Evolutionary conservation across 495 filamentous ascomycete genomes (phyloP).

Genomic region (Neurospora sp.): DNA sequence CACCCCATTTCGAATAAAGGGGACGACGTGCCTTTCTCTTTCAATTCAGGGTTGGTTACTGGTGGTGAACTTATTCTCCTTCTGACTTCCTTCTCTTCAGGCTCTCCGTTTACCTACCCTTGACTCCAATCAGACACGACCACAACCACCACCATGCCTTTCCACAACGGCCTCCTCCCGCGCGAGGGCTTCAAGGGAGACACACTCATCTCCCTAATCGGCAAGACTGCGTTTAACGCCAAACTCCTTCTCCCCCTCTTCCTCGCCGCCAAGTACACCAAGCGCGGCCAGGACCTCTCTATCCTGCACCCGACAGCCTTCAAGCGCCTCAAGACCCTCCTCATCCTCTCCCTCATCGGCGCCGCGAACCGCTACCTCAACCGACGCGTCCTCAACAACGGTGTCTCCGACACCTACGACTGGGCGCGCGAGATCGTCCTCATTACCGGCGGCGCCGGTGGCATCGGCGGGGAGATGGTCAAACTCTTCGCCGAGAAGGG

Average conservation of each 20-base stretch:
- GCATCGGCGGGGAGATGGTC: slow-evolving; percentile 56
- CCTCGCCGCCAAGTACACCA: slow-evolving; percentile 48
- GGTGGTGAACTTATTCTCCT: neutral
- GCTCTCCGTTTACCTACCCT: neutral
- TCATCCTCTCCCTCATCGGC: slow-evolving; percentile 39
- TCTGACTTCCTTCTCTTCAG: neutral
- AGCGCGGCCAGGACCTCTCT: slow-evolving; percentile 41
- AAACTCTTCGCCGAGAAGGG: slow-evolving; percentile 46
- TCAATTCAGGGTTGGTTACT: neutral
- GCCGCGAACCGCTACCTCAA: slow-evolving; percentile 42
- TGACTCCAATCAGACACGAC: neutral
- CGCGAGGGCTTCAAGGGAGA: slow-evolving; percentile 54
- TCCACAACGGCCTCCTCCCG: slow-evolving; percentile 38
- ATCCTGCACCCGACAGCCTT: slow-evolving; percentile 40
- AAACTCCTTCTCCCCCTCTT: slow-evolving; percentile 49
- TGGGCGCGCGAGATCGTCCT: slow-evolving; percentile 62
- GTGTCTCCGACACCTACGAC: slow-evolving; percentile 49
- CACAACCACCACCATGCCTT: slow-evolving; percentile 27
- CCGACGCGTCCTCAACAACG: slow-evolving; percentile 49
- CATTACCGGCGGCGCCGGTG: slow-evolving; percentile 60
- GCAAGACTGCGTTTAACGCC: slow-evolving; percentile 49
- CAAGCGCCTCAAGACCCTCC: slow-evolving; percentile 35
- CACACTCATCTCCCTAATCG: slow-evolving; percentile 43
- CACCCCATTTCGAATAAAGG: neutral
- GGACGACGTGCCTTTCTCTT: neutral